phyloP scores from a whole-genome alignment of 2,329 filamentous ascomycete genomes.

The Pseudogymnoascus sp. region DNA sequence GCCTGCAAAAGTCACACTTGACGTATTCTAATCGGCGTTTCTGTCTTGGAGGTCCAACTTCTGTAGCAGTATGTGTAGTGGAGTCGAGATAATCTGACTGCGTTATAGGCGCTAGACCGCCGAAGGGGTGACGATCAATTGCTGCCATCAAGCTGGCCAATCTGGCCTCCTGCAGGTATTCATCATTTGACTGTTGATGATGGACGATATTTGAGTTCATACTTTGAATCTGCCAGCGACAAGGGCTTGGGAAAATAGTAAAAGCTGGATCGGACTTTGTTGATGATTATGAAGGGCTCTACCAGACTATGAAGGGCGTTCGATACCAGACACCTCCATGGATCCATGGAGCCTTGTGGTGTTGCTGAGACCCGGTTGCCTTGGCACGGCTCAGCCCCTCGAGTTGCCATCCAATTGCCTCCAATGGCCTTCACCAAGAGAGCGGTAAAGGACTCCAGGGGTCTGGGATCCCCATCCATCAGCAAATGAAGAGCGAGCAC shows the following conservation, averaged over 20 bases:
- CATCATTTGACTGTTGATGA: background rate
- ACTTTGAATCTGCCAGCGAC: background rate
- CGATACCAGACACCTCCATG: background rate
- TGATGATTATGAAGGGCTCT: background rate
- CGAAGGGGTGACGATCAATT: background rate
- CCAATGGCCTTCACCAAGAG: background rate
- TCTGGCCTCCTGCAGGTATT: background rate
- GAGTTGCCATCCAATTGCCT: background rate
- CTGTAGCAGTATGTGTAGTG: slow-evolving; percentile 11
- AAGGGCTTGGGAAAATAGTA: background rate
- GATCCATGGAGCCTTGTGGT: background rate
- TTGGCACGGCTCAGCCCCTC: background rate
- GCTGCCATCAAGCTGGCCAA: background rate
- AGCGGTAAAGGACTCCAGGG: background rate
- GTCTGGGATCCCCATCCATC: background rate
- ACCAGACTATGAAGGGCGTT: background rate
- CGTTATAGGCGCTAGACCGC: background rate
- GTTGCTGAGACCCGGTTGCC: background rate
- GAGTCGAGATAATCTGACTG: background rate
- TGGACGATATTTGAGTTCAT: background rate
- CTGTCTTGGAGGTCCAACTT: slow-evolving; percentile 11
- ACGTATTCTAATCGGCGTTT: background rate
- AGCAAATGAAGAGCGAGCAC: background rate
- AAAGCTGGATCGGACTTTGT: background rate
- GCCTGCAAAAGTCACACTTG: background rate